phyloP scores from a whole-genome alignment of 176 grass and related monocot genomes.

The Cenchrus fungigraminus region DNA sequence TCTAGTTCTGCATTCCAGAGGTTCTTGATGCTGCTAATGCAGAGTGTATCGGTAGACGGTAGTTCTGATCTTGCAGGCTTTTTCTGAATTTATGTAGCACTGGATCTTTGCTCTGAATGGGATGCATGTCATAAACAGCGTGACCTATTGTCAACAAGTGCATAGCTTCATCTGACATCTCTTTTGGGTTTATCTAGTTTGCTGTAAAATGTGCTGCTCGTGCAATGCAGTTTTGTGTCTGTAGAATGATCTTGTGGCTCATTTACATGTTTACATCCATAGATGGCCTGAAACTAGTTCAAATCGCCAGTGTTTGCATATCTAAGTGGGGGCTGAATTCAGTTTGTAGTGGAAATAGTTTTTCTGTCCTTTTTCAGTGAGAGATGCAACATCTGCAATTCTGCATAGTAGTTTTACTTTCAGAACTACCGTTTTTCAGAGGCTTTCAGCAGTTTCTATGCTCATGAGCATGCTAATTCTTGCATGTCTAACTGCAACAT shows the following conservation, averaged over 20 bases:
- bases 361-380: neutral
- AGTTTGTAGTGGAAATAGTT: neutral
- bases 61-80: no score
- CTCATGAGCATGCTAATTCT: neutral
- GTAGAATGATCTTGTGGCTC: constrained; percentile 4
- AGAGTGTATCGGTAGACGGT: no score
- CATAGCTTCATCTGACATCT: neutral
- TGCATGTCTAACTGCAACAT: neutral
- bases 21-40: no score
- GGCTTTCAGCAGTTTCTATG: neutral
- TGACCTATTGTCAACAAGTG: neutral
- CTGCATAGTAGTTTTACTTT: neutral
- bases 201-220: neutral
- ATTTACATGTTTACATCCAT: neutral
- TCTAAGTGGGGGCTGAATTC: neutral
- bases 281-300: neutral
- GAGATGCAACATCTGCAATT: neutral
- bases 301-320: neutral
- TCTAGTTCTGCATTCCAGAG: no score
- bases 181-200: neutral
- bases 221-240: neutral
- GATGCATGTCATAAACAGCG: neutral
- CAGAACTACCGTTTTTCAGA: neutral
- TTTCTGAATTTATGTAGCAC: neutral
- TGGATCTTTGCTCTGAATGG: neutral